phyloP scores from a whole-genome alignment of 2,329 filamentous ascomycete species.

The Fusarium hainanense region DNA sequence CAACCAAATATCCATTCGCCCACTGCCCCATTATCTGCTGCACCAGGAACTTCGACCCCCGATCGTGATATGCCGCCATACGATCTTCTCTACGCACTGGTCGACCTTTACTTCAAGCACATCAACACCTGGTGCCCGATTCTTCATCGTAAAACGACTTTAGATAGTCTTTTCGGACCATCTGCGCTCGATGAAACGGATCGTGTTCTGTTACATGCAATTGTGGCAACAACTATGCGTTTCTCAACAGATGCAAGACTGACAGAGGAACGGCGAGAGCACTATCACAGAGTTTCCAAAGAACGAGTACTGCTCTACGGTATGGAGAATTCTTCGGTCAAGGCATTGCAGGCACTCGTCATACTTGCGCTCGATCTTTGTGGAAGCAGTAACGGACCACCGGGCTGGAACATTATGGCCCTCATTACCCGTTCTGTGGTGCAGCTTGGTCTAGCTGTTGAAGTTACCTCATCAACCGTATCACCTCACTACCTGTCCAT shows the following conservation, averaged over 20 bases:
- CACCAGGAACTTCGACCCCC: constrained; percentile 41
- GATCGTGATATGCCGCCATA: constrained; percentile 80
- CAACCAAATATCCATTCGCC: constrained; percentile 67
- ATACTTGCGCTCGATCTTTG: constrained; percentile 87
- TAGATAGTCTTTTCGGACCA: constrained; percentile 84
- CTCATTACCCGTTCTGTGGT: constrained; percentile 90
- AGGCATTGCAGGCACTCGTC: constrained; percentile 85
- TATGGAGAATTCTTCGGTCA: constrained; percentile 89
- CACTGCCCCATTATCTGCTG: constrained; percentile 63
- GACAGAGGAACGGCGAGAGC: constrained; percentile 75
- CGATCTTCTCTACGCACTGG: constrained; percentile 76
- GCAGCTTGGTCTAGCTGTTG: constrained; percentile 85
- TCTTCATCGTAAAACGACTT: constrained; percentile 82
- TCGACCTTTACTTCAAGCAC: constrained; percentile 82
- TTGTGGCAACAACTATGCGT: constrained; percentile 86
- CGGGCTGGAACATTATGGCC: constrained; percentile 91
- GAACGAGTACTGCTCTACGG: constrained; percentile 88
- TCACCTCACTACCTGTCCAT: constrained; percentile 86
- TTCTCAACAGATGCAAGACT: constrained; percentile 83
- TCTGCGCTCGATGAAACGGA: constrained; percentile 83
- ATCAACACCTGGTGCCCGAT: constrained; percentile 90
- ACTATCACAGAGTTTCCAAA: constrained; percentile 85
- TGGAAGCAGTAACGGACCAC: constrained; percentile 88
- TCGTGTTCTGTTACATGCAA: constrained; percentile 84
- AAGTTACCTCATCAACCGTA: constrained; percentile 81